Evolutionary conservation across 1,284 basidiomycete genomes (phyloP), one percentile per base, ranked within the genome.

Genomic region (Stygiomarasmius scandens): DNA sequence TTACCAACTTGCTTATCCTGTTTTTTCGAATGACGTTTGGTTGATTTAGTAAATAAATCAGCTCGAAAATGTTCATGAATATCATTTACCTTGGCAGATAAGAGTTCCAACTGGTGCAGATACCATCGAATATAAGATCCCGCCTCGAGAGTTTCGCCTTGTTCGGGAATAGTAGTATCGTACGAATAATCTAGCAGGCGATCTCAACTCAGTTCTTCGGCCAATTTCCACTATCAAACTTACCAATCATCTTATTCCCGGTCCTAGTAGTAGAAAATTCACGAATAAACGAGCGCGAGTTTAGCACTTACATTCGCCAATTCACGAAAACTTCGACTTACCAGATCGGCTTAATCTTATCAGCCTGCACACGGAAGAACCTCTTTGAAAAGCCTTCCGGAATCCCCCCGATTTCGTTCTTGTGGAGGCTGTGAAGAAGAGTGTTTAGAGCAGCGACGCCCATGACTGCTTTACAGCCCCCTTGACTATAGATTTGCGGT

Each of bases 281-380:
- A 44, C 43, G 19, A n/a, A 12, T 24, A 29, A 8, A 29, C 12
- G 16, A 22, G 8, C 5, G 50, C 6, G 16, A 19, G 36, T 12
- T 32, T 0, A 11, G 16, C 2, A 38, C 41, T 12, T 20, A 12
- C 32, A 9, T 10, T 23, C 46, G 9, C 36, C 1, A 24, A 23
- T 38, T 32, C 29, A 44, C 8, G 20, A 44, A 8, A 12, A 14
- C 20, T 4, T 16, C 22, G 41, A 43, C 61, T 47, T 45, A 65
- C 65, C 65, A 66, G 5, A 64, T 53, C 6, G 52, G 43, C 29
- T 60, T 55, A n/a, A 60, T 61, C 50, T 63, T 66, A 4, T 54
- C 29, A 4, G 55, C 60, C 38, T 65, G 63, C 11, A 48, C 44
- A 16, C 54, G n/a, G 53, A 66, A 66, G 43, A 65, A 63, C 22